phyloP scores from a whole-genome alignment of 176 grass and related monocot species.

The Hyparrhenia diplandra region DNA sequence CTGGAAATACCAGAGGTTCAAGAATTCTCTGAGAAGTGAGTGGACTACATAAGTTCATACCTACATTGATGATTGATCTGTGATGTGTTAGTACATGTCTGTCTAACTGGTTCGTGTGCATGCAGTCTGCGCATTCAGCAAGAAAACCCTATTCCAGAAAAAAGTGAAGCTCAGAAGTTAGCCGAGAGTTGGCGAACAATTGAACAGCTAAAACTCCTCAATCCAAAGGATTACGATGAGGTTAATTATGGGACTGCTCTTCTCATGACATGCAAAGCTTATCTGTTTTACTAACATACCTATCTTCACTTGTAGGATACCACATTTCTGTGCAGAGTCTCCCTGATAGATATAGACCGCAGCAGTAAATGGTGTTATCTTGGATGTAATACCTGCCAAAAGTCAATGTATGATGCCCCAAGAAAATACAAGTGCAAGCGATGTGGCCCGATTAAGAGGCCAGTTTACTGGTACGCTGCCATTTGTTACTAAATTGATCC shows the following conservation, averaged over 20 bases:
- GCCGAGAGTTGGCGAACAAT: constrained; percentile 11
- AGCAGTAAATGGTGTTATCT: constrained; percentile 2
- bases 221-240: not conserved
- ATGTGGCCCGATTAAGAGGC: constrained; percentile 14
- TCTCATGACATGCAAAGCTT: not conserved
- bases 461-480: constrained; percentile 6
- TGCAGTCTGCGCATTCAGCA: constrained; percentile 15
- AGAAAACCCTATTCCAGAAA: not conserved
- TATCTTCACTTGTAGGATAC: not conserved
- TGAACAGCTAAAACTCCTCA: constrained; percentile 2
- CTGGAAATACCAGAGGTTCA: constrained; percentile 21
- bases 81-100: not conserved
- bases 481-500: not conserved
- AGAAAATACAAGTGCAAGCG: not conserved
- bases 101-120: not conserved
- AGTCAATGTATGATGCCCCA: not conserved
- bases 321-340: not conserved
- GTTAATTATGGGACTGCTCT: not conserved
- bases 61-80: not conserved
- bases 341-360: not conserved
- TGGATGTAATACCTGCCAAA: not conserved
- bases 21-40: constrained; percentile 18
- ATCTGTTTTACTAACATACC: not conserved
- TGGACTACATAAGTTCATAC: not conserved
- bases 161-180: constrained; percentile 12